phyloP scores from a whole-genome alignment of 192 early-diverging fungal genomes.

The Coemansia sp. region DNA sequence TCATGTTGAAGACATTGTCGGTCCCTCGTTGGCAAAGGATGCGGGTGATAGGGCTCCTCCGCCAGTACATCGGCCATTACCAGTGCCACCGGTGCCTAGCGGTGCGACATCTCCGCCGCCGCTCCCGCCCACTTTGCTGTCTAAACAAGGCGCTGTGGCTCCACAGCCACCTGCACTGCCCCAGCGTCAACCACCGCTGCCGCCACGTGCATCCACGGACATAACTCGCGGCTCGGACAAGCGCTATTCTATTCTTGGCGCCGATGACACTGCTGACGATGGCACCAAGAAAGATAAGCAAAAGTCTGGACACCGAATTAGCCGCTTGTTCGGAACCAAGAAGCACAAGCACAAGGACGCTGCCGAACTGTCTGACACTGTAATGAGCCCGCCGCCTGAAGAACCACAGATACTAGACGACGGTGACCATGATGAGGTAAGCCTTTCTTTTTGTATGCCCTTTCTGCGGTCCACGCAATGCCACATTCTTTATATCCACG shows the following conservation, averaged over 20 bases:
- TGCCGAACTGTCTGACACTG: not conserved
- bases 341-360: conserved; percentile 45
- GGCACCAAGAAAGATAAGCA: conserved; percentile 39
- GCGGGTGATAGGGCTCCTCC: not conserved
- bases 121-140: not conserved
- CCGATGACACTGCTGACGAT: conserved; percentile 26
- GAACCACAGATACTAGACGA: not conserved
- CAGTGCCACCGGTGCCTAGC: conserved; percentile 24
- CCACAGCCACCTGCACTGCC: conserved; percentile 39
- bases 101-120: conserved; percentile 20
- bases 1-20: not conserved
- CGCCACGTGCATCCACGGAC: conserved; percentile 16
- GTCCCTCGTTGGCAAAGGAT: not conserved
- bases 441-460: conserved; percentile 6
- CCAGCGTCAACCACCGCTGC: conserved; percentile 19
- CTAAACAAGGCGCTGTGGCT: conserved; percentile 21
- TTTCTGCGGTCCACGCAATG: not conserved
- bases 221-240: not conserved
- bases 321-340: conserved; percentile 49
- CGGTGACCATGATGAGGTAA: conserved; percentile 28
- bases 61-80: conserved; percentile 36
- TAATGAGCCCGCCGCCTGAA: conserved; percentile 2
- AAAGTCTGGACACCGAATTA: conserved; percentile 50
- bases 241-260: conserved; percentile 13
- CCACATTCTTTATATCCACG: not conserved